Evolutionary conservation across 768 basidiomycete genomes (phyloP), one percentile per base, ranked within the genome.

Genomic region (Megacollybia marginata): DNA sequence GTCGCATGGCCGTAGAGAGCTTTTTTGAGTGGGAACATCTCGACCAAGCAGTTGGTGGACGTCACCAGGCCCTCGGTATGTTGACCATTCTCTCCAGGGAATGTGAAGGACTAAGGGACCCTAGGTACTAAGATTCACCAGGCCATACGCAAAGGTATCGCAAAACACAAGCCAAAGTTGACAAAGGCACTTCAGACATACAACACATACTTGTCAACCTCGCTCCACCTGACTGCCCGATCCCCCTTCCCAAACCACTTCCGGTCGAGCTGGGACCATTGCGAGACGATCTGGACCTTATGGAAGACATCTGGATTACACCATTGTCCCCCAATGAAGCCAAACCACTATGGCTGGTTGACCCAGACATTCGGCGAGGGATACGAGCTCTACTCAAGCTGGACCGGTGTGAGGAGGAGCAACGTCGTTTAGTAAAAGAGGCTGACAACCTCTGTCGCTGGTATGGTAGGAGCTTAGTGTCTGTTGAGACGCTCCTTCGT

Each of bases 381-480:
- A 56, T 56, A 13, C 33, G 50, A 15, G 50, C 50, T 10, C 44
- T 56, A 38, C 50, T 47, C 23, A 44, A 52, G 18, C 20, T 49
- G 8, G 55, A 55, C 43, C 40, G 52, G 40, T 49, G 53, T 45
- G 12, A 15, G 13, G 54, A 54, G 32, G 54, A 55, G 40, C 34
- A 28, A 8, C 13, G 20, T 13, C 43, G 53, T 3, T 43, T 55
- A 13, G 43, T 38, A 4, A 2, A 42, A 15, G 54, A 55, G 44
- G 53, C 49, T 2, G 31, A 50, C 5, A 49, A 54, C 44, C 52
- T 55, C 2, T 48, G 42, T 23, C 15, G 48, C 1, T 55, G 42
- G 35, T 46, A 49, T 32, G 38, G 38, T 4, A 13, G 38, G 18
- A 40, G 3, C 15, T 40, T 40, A 18, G 18, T 18, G 13, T 13